Evolutionary conservation across 2,329 filamentous ascomycete species (phyloP), one percentile per base, ranked within the genome.

Genomic region (Exophiala sp.): DNA sequence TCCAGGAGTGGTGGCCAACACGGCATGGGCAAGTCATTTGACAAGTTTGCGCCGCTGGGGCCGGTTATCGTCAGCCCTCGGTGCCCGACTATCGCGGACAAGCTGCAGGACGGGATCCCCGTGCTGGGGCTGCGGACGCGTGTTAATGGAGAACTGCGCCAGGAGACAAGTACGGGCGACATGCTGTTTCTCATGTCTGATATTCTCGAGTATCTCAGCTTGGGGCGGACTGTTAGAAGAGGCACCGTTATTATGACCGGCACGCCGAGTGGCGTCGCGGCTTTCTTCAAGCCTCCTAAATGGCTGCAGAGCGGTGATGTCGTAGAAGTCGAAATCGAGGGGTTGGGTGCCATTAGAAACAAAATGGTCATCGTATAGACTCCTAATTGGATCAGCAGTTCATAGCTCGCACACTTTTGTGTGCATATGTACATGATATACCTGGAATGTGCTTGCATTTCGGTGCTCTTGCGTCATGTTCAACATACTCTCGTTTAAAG

Each of bases 11-110:
- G 43, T 14, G 27, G 40, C 63, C 84, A 88, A 67, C 87, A 83
- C 83, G 77, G 75, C 1, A 69, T 86, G 11, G 84, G 83, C 30
- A 88, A 88, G 66, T 81, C 83, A 2, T 88, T 86, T 57, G 84
- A 88, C 66, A 81, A 81, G 11, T 88, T 84, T 82, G 84, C 82
- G 3, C 85, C 84, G 0, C 83, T 79, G 59, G 84, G 85, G 0
- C 85, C 85, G 0, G 83, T 80, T 1, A 86, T 88, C 56, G 83
- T 86, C 6, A 77, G 76, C 41, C 24, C 24, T 5, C 5, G 24
- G 6, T 5, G 6, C 24, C 24, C 24, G 24, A 10, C 24, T 10
- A 27, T 27, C 24, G 24, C 24, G 6, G 24, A 10, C 24, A 27
- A 27, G 10, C 24, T 27, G 6, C 67, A 68, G 30, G 67, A 69